Evolutionary conservation across 805 yeast genomes (phyloP).

Genomic region (Lachancea mirantina): DNA sequence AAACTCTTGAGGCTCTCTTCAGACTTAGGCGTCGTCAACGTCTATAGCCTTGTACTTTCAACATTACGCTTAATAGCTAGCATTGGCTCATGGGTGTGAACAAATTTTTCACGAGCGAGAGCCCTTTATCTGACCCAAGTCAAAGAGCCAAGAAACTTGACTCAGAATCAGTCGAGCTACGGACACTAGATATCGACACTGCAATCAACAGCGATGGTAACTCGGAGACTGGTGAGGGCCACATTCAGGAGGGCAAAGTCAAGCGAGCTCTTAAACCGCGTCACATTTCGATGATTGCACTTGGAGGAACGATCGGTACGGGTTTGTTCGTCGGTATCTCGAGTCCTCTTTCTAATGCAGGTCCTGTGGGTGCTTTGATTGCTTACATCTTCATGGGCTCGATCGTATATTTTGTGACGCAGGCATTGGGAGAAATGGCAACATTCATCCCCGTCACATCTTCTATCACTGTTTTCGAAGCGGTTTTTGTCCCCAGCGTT

Average conservation of each 20-base stretch:
- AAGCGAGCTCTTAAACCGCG: slow-evolving; percentile 54
- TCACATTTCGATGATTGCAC: slow-evolving; percentile 63
- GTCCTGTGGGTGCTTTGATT: slow-evolving; percentile 58
- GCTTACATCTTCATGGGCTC: slow-evolving; percentile 58
- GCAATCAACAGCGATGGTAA: not conserved
- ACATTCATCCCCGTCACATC: slow-evolving; percentile 59
- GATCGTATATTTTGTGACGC: slow-evolving; percentile 53
- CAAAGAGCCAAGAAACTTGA: too few relatives aligned
- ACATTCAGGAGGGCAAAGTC: slow-evolving; percentile 36
- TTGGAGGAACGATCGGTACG: slow-evolving; percentile 71
- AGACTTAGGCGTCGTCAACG: too few relatives aligned
- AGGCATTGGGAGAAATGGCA: slow-evolving; percentile 69
- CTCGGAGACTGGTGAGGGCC: slow-evolving; percentile 26
- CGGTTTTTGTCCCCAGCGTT: slow-evolving; percentile 56
- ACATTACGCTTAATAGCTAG: too few relatives aligned
- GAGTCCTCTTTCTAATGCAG: slow-evolving; percentile 46
- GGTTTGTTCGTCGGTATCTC: slow-evolving; percentile 61
- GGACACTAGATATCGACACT: not conserved
- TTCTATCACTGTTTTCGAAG: slow-evolving; percentile 54
- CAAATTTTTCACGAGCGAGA: too few relatives aligned
- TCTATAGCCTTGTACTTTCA: too few relatives aligned
- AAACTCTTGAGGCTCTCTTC: too few relatives aligned
- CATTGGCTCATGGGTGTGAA: too few relatives aligned
- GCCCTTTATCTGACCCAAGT: too few relatives aligned
- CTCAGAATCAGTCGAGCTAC: slow-evolving; percentile 1